Evolutionary conservation across 306 rosid genomes (phyloP), one percentile per base, ranked within the genome.

Genomic region (Quercus glauca): DNA sequence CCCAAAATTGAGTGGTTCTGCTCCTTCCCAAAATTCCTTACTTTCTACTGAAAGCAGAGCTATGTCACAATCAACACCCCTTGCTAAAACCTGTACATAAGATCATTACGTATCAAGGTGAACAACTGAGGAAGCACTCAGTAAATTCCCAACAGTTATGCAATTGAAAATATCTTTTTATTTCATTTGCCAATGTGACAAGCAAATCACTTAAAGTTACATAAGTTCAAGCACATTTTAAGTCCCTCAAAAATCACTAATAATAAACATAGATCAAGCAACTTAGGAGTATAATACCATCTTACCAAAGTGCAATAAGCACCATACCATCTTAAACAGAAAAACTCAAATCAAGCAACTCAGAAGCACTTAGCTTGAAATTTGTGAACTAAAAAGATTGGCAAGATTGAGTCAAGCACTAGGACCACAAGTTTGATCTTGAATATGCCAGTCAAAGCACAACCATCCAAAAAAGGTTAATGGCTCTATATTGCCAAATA

Each of bases 41-140:
- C 77, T 95, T 88, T 93, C 99, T 78, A 95, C 99, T 45, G 98
- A 88, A 80, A 95, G 97, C 89, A 95, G 88, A 81, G 99, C 99
- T 88, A 95, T 87, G 85, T 95, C 99, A 81, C 98, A 95, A 81
- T 93, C 94, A 83, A 90, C 87, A 76, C 92, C 98, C 86, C 91
- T 93, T 71, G 98, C 98, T 78, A 95, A 88, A 86, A 95, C 99
- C 99, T 95, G 91, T 81, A 80, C 71, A 82, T 83, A 67, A 72
- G 76, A 78, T 85, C 89, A 86, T 76, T 71, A 49, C 79, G 71
- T 8, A 41, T 41, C 45, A 41, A 41, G 45, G 11, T 41, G 52
- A 67, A 33, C 29, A 59, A 23, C 15, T 33, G 52, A 33, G 72
- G 72, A 67, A 20, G 11, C 4, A 33, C 31, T 23, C 65, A 23